Evolutionary conservation across 768 basidiomycete genomes (phyloP).

Genomic region (Cystobasidium tubakii): DNA sequence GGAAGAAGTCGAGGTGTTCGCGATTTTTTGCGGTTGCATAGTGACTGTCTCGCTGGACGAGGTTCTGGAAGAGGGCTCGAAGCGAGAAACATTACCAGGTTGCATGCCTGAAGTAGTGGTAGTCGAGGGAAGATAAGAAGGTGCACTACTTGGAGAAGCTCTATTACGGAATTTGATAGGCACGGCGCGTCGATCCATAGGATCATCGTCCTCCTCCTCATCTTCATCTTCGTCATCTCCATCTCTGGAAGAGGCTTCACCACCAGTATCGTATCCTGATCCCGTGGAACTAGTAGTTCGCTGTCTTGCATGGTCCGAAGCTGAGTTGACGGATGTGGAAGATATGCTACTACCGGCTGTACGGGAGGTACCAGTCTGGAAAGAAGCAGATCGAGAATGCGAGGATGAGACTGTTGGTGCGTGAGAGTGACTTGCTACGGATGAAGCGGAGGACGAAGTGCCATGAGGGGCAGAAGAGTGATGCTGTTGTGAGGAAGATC

Average conservation of each 20-base stretch:
- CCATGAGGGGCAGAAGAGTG: not conserved
- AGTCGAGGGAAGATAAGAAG: not conserved
- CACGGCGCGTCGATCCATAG: slow-evolving; percentile 8
- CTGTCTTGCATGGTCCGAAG: not conserved
- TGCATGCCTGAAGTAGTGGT: not conserved
- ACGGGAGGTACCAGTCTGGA: not conserved
- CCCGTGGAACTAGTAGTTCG: slow-evolving; percentile 40
- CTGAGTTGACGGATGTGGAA: not conserved
- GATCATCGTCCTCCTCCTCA: slow-evolving; percentile 37
- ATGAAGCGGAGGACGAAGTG: not conserved
- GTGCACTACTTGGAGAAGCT: not conserved
- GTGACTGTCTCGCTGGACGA: not conserved
- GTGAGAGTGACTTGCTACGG: not conserved
- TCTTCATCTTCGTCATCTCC: slow-evolving; percentile 42
- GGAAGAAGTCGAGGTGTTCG: not conserved
- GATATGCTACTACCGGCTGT: not conserved
- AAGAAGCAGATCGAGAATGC: slow-evolving; percentile 1
- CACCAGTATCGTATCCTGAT: not conserved
- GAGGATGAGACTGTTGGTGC: not conserved
- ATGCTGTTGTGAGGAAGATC: not conserved
- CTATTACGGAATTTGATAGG: slow-evolving; percentile 1
- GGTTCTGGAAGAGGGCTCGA: not conserved
- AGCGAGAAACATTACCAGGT: not conserved
- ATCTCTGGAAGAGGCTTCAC: slow-evolving; percentile 16
- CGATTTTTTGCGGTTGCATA: not conserved